Conservation (phyloP, 1,284 basidiomycete species). For the Naganishia albida region DNA sequence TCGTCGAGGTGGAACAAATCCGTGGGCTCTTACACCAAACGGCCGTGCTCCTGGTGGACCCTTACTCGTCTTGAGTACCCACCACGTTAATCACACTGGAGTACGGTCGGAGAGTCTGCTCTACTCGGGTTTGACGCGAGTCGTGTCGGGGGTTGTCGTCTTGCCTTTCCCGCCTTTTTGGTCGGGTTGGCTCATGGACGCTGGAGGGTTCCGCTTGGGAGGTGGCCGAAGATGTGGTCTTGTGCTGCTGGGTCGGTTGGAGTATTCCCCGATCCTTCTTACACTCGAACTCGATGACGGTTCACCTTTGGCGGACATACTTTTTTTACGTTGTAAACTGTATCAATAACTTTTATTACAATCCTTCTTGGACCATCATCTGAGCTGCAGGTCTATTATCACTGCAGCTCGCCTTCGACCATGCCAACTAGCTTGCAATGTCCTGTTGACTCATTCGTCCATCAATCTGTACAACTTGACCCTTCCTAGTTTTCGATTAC, state of each 20-base stretch:
- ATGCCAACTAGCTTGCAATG: background rate
- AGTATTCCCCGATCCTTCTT: background rate
- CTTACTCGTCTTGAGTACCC: conserved; percentile 29
- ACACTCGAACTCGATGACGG: conserved; percentile 4
- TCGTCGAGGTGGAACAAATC: conserved; percentile 19
- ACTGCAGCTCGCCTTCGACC: background rate
- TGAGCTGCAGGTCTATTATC: background rate
- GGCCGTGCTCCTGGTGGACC: conserved; percentile 19
- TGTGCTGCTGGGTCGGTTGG: background rate
- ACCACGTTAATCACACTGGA: conserved; percentile 13
- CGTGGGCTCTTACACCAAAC: conserved; percentile 28
- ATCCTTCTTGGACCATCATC: background rate
- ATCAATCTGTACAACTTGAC: background rate
- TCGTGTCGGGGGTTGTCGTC: conserved; percentile 22
- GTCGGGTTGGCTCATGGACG: conserved; percentile 2
- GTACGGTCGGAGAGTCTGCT: conserved; percentile 19
- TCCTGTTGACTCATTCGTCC: background rate
- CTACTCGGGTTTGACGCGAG: conserved; percentile 16
- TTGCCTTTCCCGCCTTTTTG: conserved; percentile 15
- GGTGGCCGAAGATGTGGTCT: conserved; percentile 22
- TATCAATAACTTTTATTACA: conserved; percentile 1
- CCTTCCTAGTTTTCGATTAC: background rate
- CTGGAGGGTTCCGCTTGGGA: conserved; percentile 25
- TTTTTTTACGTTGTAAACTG: conserved; percentile 7
- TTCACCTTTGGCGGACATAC: conserved; percentile 23